Evolutionary conservation across 805 yeast species (phyloP).

Genomic region (Zygotorulaspora danielsina): DNA sequence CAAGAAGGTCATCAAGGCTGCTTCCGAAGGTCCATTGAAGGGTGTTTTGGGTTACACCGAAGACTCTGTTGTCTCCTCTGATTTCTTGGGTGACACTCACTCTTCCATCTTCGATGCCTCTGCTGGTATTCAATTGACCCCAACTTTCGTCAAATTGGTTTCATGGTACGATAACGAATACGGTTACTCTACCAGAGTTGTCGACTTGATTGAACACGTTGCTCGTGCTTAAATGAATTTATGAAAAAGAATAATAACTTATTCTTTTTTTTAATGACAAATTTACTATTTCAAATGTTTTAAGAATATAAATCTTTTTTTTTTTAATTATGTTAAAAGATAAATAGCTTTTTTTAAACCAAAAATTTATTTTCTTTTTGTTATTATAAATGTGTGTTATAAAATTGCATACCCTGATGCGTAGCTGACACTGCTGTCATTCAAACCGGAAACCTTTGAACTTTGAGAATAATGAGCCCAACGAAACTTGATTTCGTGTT

Average conservation of each 20-base stretch:
- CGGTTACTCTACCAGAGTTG: constrained; percentile 75
- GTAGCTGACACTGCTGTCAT: constrained; percentile 86
- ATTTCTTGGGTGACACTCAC: constrained; percentile 58
- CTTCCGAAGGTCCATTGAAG: constrained; percentile 55
- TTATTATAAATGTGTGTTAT: neutral
- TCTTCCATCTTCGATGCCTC: constrained; percentile 65
- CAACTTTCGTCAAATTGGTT: constrained; percentile 65
- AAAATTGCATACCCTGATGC: constrained; percentile 64
- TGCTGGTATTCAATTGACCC: constrained; percentile 68
- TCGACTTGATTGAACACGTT: constrained; percentile 63
- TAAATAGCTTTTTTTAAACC: neutral
- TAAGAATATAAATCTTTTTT: neutral
- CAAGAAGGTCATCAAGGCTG: constrained; percentile 53
- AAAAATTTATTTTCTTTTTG: neutral
- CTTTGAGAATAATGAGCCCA: constrained; percentile 87
- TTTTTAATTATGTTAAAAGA: neutral
- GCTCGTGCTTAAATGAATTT: constrained; percentile 37
- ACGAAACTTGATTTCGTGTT: constrained; percentile 37
- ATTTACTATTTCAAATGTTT: constrained; percentile 5
- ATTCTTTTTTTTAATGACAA: constrained; percentile 12
- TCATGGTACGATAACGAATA: constrained; percentile 73
- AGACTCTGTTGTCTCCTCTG: constrained; percentile 67
- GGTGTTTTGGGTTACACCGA: constrained; percentile 68
- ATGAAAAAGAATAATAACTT: constrained; percentile 1
- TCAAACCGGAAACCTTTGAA: constrained; percentile 41